Conservation (phyloP, 1,139 yeast species). For the Kodamaea sp. region DNA sequence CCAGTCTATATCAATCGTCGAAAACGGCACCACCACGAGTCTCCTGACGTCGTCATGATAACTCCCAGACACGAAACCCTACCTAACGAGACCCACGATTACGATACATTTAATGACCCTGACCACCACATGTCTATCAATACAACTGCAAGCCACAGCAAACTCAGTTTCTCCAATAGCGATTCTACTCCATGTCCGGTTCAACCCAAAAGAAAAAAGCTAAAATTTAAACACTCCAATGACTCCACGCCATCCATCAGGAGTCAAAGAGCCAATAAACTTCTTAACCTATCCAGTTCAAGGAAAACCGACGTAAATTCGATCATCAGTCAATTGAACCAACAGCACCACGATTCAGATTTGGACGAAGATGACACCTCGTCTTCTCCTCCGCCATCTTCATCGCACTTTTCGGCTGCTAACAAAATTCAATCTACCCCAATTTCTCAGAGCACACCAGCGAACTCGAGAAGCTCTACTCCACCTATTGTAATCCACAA, state of each 20-base stretch:
- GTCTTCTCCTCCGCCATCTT: conserved; percentile 5
- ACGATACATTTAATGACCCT: conserved; percentile 6
- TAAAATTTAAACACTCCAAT: conserved; percentile 15
- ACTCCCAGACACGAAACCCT: conserved; percentile 13
- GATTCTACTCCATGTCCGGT: conserved; percentile 29
- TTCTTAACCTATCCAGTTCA: conserved; percentile 20
- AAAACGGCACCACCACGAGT: conserved; percentile 20
- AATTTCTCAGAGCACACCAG: conserved; percentile 27
- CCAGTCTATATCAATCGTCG: conserved; percentile 19
- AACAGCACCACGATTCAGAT: conserved; percentile 6
- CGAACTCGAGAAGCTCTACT: conserved; percentile 24
- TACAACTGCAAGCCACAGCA: conserved; percentile 15
- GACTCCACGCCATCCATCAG: conserved; percentile 22
- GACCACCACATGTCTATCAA: conserved; percentile 16
- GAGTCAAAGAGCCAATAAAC: conserved; percentile 12
- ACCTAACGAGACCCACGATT: conserved; percentile 9
- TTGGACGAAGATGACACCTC: conserved; percentile 11
- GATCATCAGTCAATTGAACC: conserved; percentile 14
- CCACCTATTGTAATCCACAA: conserved; percentile 17
- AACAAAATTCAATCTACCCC: conserved; percentile 17
- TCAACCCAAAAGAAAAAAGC: conserved; percentile 24
- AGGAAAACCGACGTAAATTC: conserved; percentile 16
- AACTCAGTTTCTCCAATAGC: conserved; percentile 22
- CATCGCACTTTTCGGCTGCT: conserved; percentile 4
- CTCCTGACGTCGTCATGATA: conserved; percentile 16